Base-by-base conservation (phyloP, 164 flowering plant genomes). In the Akebia trifoliata region DNA sequence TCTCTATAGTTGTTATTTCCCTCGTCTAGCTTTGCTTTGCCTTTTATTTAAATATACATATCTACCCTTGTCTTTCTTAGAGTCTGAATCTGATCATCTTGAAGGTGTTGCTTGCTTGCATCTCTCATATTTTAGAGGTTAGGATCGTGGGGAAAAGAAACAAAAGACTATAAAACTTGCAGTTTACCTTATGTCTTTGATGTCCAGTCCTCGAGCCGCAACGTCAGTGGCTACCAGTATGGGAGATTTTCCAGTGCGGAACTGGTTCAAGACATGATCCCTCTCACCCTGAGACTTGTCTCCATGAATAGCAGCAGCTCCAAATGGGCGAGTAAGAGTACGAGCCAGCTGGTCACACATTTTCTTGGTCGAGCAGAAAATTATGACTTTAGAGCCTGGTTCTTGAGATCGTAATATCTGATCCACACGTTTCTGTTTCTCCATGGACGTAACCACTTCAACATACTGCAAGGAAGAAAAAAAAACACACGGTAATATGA, bases 151-250 rank as follows among this genome's bases (percentile, higher is more conserved):
- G n/a, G n/a, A n/a, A n/a, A n/a, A n/a, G n/a, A n/a, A n/a, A n/a
- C n/a, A n/a, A n/a, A n/a, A n/a, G n/a, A n/a, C n/a, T n/a, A n/a
- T n/a, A n/a, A n/a, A n/a, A n/a, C n/a, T n/a, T n/a, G n/a, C 18
- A 50, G 37, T 62, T 32, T 48, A 89, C 97, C 97, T 83, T 67
- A 90, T 85, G 70, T 90, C 97, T 70, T 90, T 90, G 29, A 90
- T 65, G 59, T 87, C 95, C 56, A 90, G 60, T 38, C 97, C 95
- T 47, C 97, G 81, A 51, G 95, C 95, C 18, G 97, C 97, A 69
- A 90, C 97, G 76, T 90, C 97, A 49, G 97, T 90, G 6, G 97
- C 97, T 2, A 90, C 95, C 37, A 87, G 85, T 30, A 90, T 67
- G 0, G 97, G 97, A 63, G 83, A 70, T 61, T 70, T 80, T 21